Base-by-base conservation (phyloP, 1,139 yeast species). In the Yamadazyma songkhlaensis region DNA sequence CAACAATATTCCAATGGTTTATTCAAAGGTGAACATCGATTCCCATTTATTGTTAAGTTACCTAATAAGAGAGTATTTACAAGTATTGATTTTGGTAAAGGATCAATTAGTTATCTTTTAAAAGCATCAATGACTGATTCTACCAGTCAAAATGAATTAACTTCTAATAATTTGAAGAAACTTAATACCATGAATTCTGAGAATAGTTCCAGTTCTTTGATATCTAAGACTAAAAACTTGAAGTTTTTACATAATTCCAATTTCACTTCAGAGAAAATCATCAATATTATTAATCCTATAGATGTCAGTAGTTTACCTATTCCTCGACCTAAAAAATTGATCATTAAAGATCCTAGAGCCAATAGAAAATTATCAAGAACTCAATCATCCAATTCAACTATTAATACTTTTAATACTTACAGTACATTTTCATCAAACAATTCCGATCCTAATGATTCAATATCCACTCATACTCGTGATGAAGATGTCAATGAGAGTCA, bases 11-110 rank as follows among this genome's bases (percentile, higher is more conserved):
- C 55, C 13, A 65, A 62, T 45, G 87, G 87, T 0, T 55, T 84
- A 20, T 75, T 78, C 32, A 79, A 80, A 48, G 97, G 97, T 22
- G 92, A 86, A 52, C 97, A 89, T 58, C 66, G 87, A 28, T 89
- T 89, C 55, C 95, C 95, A 10, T 89, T 89, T 53, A 79, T 84
- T 36, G 86, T 88, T 32, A 81, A 77, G 46, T 67, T 89, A 22
- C 96, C 96, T 2, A 73, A 72, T 47, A 79, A 77, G 48, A 74
- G 85, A 44, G 71, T 87, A 4, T 82, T 73, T 55, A 84, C 92
- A 21, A 81, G 90, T 40, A 75, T 89, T 21, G 85, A 82, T 47
- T 89, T 89, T 53, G 96, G 90, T 47, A 80, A 83, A 49, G 97
- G 97, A 8, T 75, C 87, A 13, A 85, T 89, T n/a, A 60, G 76